A percentile compares a stretch with the other conserved stretches of the same genome.
These are phyloP conservation scores for Hymenochaete sp. DNA, from an alignment of 1,284 basidiomycete species.

Conservation along the genomic window DNA sequence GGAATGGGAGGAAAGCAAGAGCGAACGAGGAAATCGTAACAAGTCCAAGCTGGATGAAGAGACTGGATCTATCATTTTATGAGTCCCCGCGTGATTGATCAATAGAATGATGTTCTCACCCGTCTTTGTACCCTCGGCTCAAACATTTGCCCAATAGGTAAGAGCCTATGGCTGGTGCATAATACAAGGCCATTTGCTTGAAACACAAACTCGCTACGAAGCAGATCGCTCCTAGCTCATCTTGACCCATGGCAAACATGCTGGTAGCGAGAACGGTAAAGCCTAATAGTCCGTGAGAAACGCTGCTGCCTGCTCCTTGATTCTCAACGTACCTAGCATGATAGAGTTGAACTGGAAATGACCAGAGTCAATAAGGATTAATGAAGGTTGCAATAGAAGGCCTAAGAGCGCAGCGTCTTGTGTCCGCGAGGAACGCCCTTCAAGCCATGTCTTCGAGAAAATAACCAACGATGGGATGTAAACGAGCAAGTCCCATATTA, in stretches of 20 bases:
- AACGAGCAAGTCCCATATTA: constrained; percentile 60
- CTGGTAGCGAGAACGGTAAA: constrained; percentile 65
- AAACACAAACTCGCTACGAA: constrained; percentile 83
- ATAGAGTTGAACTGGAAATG: constrained; percentile 92
- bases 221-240: constrained; percentile 69
- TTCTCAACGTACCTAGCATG: constrained; percentile 60
- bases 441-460: constrained; percentile 57
- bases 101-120: constrained; percentile 38
- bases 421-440: constrained; percentile 56
- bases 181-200: constrained; percentile 96
- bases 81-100: constrained; percentile 4
- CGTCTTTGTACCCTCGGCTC: constrained; percentile 54
- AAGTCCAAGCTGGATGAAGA: constrained; percentile 63
- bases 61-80: constrained; percentile 35
- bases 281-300: constrained; percentile 31
- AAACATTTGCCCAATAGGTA: constrained; percentile 80
- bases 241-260: constrained; percentile 58
- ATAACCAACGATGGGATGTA: constrained; percentile 69
- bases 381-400: constrained; percentile 74
- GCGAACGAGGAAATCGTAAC: constrained; percentile 54
- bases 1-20: constrained; percentile 68
- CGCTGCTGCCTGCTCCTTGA: background rate
- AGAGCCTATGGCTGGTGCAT: constrained; percentile 80
- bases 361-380: constrained; percentile 82
- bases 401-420: constrained; percentile 67